Conservation (phyloP, 2,329 filamentous ascomycete genomes). For the Aureobasidium pullulans region DNA sequence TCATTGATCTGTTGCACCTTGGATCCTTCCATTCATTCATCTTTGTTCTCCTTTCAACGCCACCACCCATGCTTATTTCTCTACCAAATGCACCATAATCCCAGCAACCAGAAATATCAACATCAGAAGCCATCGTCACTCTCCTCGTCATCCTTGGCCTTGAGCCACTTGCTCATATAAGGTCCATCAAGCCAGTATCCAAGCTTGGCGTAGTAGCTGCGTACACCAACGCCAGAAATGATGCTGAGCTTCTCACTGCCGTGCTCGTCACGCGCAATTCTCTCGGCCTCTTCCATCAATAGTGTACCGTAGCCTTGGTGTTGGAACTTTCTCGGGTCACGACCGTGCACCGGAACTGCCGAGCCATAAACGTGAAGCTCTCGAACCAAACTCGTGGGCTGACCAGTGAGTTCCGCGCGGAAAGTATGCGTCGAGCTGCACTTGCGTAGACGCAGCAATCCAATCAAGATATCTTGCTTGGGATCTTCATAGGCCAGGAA, state of each 20-base stretch:
- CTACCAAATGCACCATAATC: not conserved
- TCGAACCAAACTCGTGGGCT: slow-evolving; percentile 84
- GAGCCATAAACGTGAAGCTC: slow-evolving; percentile 96
- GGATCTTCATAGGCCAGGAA: slow-evolving; percentile 97
- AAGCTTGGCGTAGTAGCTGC: slow-evolving; percentile 88
- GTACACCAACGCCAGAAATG: slow-evolving; percentile 93
- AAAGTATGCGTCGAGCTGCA: slow-evolving; percentile 90
- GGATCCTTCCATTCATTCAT: not conserved
- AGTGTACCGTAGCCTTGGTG: slow-evolving; percentile 95
- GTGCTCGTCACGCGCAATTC: slow-evolving; percentile 90
- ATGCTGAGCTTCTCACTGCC: slow-evolving; percentile 91
- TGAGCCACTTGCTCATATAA: slow-evolving; percentile 47
- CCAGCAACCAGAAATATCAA: not conserved
- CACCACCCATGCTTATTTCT: not conserved
- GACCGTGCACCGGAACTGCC: slow-evolving; percentile 91
- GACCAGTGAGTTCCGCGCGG: slow-evolving; percentile 73
- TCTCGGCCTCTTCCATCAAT: slow-evolving; percentile 95
- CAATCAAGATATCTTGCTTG: slow-evolving; percentile 96
- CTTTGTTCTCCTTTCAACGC: not conserved
- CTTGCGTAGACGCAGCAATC: slow-evolving; percentile 77
- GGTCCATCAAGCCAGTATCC: slow-evolving; percentile 92
- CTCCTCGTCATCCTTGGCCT: slow-evolving; percentile 14
- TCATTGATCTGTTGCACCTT: slow-evolving; percentile 1
- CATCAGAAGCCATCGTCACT: slow-evolving; percentile 19
- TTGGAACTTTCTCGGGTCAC: slow-evolving; percentile 94